These are phyloP conservation scores for Adansonia digitata DNA, from an alignment of 345 rosid genomes.

Conservation along the genomic window DNA sequence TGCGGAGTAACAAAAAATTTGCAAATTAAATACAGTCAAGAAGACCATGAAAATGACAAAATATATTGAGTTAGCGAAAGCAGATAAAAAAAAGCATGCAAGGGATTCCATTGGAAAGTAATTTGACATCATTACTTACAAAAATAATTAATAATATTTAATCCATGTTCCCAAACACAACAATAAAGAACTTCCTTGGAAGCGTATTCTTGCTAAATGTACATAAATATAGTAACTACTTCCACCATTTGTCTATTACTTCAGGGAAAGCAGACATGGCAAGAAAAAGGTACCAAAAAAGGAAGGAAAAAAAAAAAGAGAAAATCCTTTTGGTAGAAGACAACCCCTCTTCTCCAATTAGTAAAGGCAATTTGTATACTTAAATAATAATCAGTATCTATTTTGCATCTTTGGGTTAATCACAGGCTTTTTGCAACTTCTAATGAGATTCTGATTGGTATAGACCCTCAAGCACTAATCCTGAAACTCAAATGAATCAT, in stretches of 20 bases:
- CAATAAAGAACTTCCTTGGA: not conserved
- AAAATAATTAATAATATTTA: not conserved
- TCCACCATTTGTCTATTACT: not conserved
- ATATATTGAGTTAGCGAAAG: not conserved
- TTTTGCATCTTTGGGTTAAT: not conserved
- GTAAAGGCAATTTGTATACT: not conserved
- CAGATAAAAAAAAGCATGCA: not conserved
- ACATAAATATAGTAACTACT: not conserved
- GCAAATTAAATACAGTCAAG: conserved; percentile 4
- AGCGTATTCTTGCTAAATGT: not conserved
- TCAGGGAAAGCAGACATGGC: not conserved
- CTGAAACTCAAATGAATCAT: not conserved
- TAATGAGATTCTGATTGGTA: not conserved
- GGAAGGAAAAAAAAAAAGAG: too few relatives aligned
- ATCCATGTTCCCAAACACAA: not conserved
- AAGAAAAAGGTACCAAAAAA: not conserved
- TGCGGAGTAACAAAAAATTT: not conserved
- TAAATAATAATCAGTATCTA: not conserved
- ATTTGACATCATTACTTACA: not conserved
- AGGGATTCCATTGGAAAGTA: not conserved
- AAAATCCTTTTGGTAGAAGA: not conserved
- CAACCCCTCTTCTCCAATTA: not conserved
- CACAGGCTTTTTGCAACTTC: not conserved
- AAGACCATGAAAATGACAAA: not conserved
- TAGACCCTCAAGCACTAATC: not conserved